Percentiles rank a stretch among this genome's conserved stretches.
These are phyloP conservation scores for Umbelopsis sp. DNA, from an alignment of 192 early-diverging fungal species.

Conservation along the genomic window DNA sequence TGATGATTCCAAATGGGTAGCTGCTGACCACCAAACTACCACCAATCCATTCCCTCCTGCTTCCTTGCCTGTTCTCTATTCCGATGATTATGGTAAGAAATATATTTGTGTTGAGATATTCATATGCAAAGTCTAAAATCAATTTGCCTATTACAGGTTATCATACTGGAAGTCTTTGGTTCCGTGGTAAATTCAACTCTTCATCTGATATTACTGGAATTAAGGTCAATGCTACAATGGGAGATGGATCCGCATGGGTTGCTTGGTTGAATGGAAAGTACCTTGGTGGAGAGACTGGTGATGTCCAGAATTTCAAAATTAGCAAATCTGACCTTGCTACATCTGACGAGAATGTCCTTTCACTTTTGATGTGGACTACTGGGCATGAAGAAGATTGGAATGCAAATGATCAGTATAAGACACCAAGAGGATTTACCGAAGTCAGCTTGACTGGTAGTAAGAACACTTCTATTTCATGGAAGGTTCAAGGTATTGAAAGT, in stretches of 20 bases:
- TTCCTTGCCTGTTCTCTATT: not conserved
- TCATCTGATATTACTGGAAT: constrained; percentile 5
- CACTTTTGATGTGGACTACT: constrained; percentile 9
- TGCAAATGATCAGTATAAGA: constrained; percentile 7
- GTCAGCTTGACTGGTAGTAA: constrained; percentile 2
- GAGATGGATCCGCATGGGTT: constrained; percentile 1
- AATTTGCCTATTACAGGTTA: not conserved
- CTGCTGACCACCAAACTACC: constrained; percentile 3
- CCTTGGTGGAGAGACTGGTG: constrained; percentile 8
- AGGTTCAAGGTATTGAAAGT: constrained; percentile 9
- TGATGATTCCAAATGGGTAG: constrained; percentile 16
- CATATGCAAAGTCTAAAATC: no score
- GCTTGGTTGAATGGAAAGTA: constrained; percentile 21
- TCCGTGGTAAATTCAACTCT: constrained; percentile 11
- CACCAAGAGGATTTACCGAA: not conserved
- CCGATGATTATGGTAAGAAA: constrained; percentile 16
- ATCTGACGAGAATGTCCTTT: constrained; percentile 1
- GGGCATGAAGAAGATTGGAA: constrained; percentile 17
- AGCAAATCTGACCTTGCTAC: not conserved
- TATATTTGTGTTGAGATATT: not conserved
- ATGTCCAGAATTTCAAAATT: not conserved
- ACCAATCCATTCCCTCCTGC: not conserved
- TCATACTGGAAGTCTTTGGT: constrained; percentile 22
- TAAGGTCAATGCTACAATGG: not conserved
- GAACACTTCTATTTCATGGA: constrained; percentile 15